These are phyloP conservation scores for Nemania sp. DNA, from an alignment of 2,329 filamentous ascomycete species.

Conservation along the genomic window DNA sequence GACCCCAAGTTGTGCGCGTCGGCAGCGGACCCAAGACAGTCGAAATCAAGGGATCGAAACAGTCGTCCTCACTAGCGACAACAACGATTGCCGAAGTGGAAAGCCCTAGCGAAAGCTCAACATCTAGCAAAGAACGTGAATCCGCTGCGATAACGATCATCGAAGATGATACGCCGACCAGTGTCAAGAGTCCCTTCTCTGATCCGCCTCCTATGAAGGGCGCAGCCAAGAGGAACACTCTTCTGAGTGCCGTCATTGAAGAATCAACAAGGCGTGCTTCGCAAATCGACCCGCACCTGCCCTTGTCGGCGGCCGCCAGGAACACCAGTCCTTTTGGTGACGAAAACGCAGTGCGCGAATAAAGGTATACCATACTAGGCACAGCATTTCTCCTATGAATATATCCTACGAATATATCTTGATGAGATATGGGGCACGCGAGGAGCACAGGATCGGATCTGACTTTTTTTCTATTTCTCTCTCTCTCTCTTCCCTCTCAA, in stretches of 20 bases:
- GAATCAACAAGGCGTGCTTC: constrained; percentile 52
- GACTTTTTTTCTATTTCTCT: constrained; percentile 15
- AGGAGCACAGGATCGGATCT: constrained; percentile 25
- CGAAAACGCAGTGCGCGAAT: constrained; percentile 41
- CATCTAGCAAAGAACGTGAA: constrained; percentile 36
- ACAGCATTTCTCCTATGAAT: constrained; percentile 21
- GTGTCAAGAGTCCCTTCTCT: constrained; percentile 63
- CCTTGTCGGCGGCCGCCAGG: constrained; percentile 31
- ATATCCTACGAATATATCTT: constrained; percentile 30
- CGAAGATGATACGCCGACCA: constrained; percentile 53
- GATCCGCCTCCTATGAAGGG: constrained; percentile 51
- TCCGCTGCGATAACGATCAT: constrained; percentile 55
- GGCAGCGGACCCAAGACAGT: constrained; percentile 51
- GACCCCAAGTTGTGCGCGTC: constrained; percentile 65
- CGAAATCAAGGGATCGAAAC: constrained; percentile 36
- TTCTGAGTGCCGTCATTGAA: constrained; percentile 60
- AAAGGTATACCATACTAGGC: not conserved
- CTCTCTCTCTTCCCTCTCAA: constrained; percentile 7
- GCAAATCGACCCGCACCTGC: constrained; percentile 40
- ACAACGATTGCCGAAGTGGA: constrained; percentile 32
- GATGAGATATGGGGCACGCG: constrained; percentile 30
- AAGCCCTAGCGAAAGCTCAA: constrained; percentile 13
- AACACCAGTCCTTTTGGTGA: constrained; percentile 41
- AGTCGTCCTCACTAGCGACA: constrained; percentile 26
- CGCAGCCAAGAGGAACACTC: constrained; percentile 48